Evolutionary conservation across 1,284 basidiomycete genomes (phyloP), one percentile per base, ranked within the genome.

Genomic region (Irpex sp.): DNA sequence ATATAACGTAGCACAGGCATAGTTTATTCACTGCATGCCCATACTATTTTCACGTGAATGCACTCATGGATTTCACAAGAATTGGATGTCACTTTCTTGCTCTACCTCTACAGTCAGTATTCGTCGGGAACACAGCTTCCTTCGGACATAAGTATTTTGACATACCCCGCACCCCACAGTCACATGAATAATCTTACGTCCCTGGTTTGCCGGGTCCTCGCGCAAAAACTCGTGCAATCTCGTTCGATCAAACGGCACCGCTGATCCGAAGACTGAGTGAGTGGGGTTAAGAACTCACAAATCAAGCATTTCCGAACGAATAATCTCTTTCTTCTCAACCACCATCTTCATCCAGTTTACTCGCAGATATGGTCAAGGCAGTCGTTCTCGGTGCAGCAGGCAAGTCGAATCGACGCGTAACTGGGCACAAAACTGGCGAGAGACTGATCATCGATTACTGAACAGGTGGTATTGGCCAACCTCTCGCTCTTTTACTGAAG

Each of bases 301-400:
- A 26, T 26, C 26, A 26, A 26, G 26, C 26, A 26, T 26, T 47
- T n/a, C 44, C 44, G 44, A 47, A 11, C 44, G 11, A 47, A 13
- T 47, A 11, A 17, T 8, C 49, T 62, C 68, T 47, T 57, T 56
- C 54, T 38, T 44, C 55, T 57, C 55, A 31, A 52, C 31, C 51
- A 21, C 17, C 62, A 63, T 66, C 64, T 56, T 36, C 54, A 13
- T 17, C 34, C 8, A 36, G 7, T 34, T 26, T 52, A 34, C 19
- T 31, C 49, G 54, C 34, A 56, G 19, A 34, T 6, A 76, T 95
- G 93, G 89, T 93, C 74, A 96, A 97, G 81, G 94, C 89, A 82
- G 93, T 93, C 73, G 94, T 96, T 70, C 92, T 95, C 72, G 94
- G 94, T 78, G 94, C 94, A 80, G 89, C 93, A 79, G 94, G 93